Evolutionary conservation across 805 yeast species (phyloP).

Genomic region (Scheffersomyces amazonensis): DNA sequence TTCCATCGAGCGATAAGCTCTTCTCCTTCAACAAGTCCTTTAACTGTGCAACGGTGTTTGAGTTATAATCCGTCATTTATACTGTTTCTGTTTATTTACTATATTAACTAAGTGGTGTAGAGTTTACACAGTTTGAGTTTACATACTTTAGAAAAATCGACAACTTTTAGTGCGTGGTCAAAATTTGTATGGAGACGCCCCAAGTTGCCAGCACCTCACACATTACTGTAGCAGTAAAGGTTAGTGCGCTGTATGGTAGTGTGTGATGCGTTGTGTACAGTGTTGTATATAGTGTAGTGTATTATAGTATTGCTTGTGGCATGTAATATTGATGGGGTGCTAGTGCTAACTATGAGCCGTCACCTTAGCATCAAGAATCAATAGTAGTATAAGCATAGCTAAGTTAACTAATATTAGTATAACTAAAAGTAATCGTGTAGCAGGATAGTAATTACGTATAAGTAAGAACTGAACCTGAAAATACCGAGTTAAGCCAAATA

Average conservation of each 20-base stretch:
- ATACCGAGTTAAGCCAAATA: conserved; percentile 22
- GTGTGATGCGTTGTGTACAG: too few species aligned
- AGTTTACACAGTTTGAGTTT: neutral
- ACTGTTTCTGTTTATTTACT: conserved; percentile 1
- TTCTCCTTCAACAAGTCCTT: conserved; percentile 70
- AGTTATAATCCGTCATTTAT: conserved; percentile 53
- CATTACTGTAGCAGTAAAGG: too few species aligned
- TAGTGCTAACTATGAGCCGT: too few species aligned
- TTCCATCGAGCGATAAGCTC: conserved; percentile 69
- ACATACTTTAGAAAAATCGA: neutral
- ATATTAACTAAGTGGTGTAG: neutral
- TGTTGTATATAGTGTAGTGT: too few species aligned
- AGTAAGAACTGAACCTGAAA: conserved; percentile 22
- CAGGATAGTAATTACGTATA: conserved; percentile 19
- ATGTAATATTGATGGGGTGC: too few species aligned
- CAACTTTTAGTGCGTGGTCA: neutral
- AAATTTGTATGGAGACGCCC: too few species aligned
- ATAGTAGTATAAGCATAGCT: conserved; percentile 15
- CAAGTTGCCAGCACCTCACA: too few species aligned
- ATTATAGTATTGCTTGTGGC: too few species aligned
- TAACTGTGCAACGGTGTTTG: conserved; percentile 79
- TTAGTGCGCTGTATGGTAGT: too few species aligned
- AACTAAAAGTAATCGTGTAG: conserved; percentile 16
- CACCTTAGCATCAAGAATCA: conserved; percentile 17
- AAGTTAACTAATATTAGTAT: conserved; percentile 15